Base-by-base conservation (phyloP, 805 yeast genomes). In the Metschnikowia koreensis region DNA sequence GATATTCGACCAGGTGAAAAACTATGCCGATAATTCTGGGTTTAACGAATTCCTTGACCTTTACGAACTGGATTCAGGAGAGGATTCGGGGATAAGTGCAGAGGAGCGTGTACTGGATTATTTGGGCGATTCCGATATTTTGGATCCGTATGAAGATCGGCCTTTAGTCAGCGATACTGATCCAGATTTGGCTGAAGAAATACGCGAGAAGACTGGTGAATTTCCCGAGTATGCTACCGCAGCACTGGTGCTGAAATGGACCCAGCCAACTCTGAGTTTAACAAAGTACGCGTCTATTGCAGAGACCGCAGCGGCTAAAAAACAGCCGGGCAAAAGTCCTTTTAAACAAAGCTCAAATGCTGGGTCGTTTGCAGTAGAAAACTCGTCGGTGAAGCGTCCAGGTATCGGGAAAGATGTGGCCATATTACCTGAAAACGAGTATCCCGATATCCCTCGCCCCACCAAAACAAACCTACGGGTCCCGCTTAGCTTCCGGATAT, bases 401-500 rank as follows among this genome's bases (percentile, higher is more conserved):
- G 44, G 37, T 6, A 28, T 29, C 26, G n/a, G 11, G 16, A 39
- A 33, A 36, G 6, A 16, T 8, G 13, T 41, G 8, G 45, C 31
- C 28, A 26, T 13, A 3, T 13, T 51, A 13, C 47, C 50, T 9
- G 48, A 45, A 12, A 40, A 15, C 28, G 28, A 7, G 36, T 47
- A 46, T 27, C 60, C 66, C 22, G 38, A 40, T 10, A 46, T 66
- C 7, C 57, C 64, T 0, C 55, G 47, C 1, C 60, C 60, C 36
- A 52, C 51, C 16, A 33, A 39, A 7, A 47, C 45, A 6, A 42
- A 53, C 26, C 34, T 46, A 13, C 41, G 57, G 36, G 50, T 41
- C 1, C 58, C 64, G 4, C 33, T 68, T 3, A 47, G 40, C n/a
- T 65, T 70, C 53, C 60, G 75, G 17, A 55, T 70, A n/a, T 70